Evolutionary conservation across 2,329 filamentous ascomycete species (phyloP).

Genomic region (Aspergillus viridinutans): DNA sequence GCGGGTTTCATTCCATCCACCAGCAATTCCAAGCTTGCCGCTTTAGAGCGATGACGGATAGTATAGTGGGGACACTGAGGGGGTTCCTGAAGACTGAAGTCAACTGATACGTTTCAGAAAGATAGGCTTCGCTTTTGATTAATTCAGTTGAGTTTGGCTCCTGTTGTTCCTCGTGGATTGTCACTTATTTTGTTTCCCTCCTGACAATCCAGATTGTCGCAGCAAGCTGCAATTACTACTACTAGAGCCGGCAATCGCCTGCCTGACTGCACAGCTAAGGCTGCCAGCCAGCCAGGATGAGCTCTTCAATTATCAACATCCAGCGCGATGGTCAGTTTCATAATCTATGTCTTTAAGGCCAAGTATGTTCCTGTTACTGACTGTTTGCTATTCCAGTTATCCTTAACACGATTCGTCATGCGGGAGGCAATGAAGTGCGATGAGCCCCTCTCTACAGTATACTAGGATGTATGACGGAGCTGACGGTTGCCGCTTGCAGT

Average conservation of each 20-base stretch:
- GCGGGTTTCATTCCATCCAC: not conserved
- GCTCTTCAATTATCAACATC: conserved; percentile 76
- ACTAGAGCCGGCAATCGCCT: conserved; percentile 6
- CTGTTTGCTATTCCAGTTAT: conserved; percentile 52
- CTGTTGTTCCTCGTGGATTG: not conserved
- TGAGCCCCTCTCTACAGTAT: conserved; percentile 23
- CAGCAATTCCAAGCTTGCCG: not conserved
- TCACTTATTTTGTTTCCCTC: not conserved
- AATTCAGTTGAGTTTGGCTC: not conserved
- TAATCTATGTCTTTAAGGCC: not conserved
- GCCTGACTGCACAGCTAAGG: conserved; percentile 20
- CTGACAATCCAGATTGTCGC: not conserved
- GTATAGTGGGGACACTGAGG: conserved; percentile 17
- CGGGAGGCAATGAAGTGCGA: conserved; percentile 73
- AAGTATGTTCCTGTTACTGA: conserved; percentile 10
- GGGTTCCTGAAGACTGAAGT: conserved; percentile 7
- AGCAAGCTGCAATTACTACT: not conserved
- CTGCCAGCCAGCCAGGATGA: conserved; percentile 60
- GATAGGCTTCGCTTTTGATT: conserved; percentile 6
- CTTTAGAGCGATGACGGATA: conserved; percentile 3
- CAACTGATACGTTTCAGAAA: conserved; percentile 23
- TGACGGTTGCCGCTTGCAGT: conserved; percentile 52
- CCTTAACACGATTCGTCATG: conserved; percentile 67
- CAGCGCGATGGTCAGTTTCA: conserved; percentile 66
- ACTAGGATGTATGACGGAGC: conserved; percentile 22